A percentile compares a stretch with the other conserved stretches of the same genome.
These are phyloP conservation scores for Xerocomus spinulosus DNA, from an alignment of 768 basidiomycete species.

Conservation along the genomic window DNA sequence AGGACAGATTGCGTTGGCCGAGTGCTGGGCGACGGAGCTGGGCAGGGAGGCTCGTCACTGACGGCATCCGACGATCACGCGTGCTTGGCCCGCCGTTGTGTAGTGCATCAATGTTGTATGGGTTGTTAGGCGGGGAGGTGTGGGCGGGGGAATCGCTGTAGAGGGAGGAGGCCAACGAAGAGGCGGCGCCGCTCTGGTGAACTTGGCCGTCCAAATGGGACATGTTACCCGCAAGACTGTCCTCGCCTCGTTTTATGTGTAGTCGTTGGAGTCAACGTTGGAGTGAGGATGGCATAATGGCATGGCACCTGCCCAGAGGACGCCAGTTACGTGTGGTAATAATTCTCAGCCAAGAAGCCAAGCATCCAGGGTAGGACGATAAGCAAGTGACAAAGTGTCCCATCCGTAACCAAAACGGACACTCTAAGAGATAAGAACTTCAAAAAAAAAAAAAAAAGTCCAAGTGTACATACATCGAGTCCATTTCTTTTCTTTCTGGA, in stretches of 20 bases:
- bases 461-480: slow-evolving; percentile 64
- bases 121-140: neutral
- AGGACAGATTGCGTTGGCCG: slow-evolving; percentile 12
- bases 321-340: slow-evolving; percentile 12
- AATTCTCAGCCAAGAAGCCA: no score
- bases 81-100: slow-evolving; percentile 12
- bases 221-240: slow-evolving; percentile 3
- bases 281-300: neutral
- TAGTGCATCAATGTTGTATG: neutral
- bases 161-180: slow-evolving; percentile 71
- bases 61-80: slow-evolving; percentile 16
- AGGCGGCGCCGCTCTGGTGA: slow-evolving; percentile 65
- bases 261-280: neutral
- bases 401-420: no score
- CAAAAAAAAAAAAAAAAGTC: neutral
- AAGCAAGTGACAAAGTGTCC: neutral
- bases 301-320: neutral
- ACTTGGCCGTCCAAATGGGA: slow-evolving; percentile 46
- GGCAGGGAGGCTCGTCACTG: slow-evolving; percentile 2
- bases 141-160: slow-evolving; percentile 6
- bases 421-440: no score
- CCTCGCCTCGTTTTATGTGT: no score
- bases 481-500: slow-evolving; percentile 74
- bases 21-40: slow-evolving; percentile 2
- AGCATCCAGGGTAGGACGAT: no score